Percentiles rank a stretch among this genome's conserved stretches.
Evolutionary conservation across 129 eudicot genomes (phyloP).

Genomic region (Lonicera japonica): DNA sequence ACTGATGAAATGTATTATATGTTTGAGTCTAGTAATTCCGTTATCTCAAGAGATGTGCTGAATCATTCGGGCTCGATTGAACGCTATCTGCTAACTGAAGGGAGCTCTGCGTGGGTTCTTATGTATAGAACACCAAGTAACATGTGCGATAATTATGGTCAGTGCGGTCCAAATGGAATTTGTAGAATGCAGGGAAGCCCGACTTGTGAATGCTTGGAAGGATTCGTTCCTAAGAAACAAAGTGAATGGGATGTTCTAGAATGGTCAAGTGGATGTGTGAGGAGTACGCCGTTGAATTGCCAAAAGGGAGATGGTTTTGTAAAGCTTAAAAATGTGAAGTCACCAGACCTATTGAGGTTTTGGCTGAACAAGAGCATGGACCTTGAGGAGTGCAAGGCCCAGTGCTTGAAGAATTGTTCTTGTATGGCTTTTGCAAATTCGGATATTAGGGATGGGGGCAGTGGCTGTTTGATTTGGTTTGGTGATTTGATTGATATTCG

Average conservation of each 20-base stretch:
- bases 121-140: slow-evolving; percentile 2
- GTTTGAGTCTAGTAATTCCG: slow-evolving; percentile 22
- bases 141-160: slow-evolving; percentile 28
- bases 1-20: slow-evolving; percentile 17
- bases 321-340: slow-evolving; percentile 20
- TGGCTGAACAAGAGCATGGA: slow-evolving; percentile 16
- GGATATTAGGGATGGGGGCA: slow-evolving; percentile 14
- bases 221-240: slow-evolving; percentile 24
- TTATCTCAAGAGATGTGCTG: slow-evolving; percentile 24
- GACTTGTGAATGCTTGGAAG: slow-evolving; percentile 28
- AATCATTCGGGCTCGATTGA: slow-evolving; percentile 25
- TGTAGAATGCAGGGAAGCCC: slow-evolving; percentile 12
- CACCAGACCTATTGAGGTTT: slow-evolving; percentile 27
- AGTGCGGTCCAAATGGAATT: slow-evolving; percentile 37
- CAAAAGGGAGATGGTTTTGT: slow-evolving; percentile 24
- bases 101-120: slow-evolving; percentile 7
- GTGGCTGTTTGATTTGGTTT: slow-evolving; percentile 39
- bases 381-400: slow-evolving; percentile 18
- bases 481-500: slow-evolving; percentile 32
- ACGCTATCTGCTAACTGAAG: slow-evolving; percentile 9
- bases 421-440: slow-evolving; percentile 36
- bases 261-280: slow-evolving; percentile 35
- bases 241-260: slow-evolving; percentile 27
- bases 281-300: slow-evolving; percentile 23
- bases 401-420: slow-evolving; percentile 29